Percentiles rank a stretch among this genome's conserved stretches.
Evolutionary conservation across 306 rosid genomes (phyloP).

Genomic region (Trifolium pratense): DNA sequence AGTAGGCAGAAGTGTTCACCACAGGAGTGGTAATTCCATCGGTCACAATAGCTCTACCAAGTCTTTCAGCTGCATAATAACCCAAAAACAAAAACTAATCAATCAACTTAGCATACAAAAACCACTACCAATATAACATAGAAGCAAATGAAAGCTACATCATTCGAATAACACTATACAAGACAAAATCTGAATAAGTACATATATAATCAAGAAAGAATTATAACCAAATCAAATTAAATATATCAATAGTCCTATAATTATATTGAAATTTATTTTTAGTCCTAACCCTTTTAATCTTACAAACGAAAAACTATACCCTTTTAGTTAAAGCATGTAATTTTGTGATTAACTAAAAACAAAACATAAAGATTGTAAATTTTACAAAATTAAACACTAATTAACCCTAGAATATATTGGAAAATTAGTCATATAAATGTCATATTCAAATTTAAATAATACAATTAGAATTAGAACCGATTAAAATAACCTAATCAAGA

Average conservation of each 20-base stretch:
- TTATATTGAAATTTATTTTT: background rate
- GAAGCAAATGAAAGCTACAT: background rate
- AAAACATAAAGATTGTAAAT: too few species aligned
- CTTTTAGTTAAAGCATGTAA: background rate
- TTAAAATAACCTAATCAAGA: background rate
- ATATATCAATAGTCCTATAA: too few species aligned
- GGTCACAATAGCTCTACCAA: conserved; percentile 86
- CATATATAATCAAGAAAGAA: background rate
- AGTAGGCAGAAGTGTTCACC: conserved; percentile 93
- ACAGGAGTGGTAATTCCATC: conserved; percentile 97
- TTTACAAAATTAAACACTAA: too few species aligned
- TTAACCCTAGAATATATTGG: too few species aligned
- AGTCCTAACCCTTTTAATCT: background rate
- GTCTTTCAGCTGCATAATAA: conserved; percentile 74
- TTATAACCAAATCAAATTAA: background rate
- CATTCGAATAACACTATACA: background rate
- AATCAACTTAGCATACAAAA: conserved; percentile 29
- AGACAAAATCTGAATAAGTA: background rate
- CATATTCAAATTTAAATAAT: too few species aligned
- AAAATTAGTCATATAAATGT: too few species aligned
- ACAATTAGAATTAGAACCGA: too few species aligned
- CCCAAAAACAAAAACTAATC: conserved; percentile 35
- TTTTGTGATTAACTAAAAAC: background rate
- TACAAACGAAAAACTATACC: too few species aligned
- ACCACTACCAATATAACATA: conserved; percentile 2